Base-by-base conservation (phyloP, 2,329 filamentous ascomycete species). In the Penicillium palitans region DNA sequence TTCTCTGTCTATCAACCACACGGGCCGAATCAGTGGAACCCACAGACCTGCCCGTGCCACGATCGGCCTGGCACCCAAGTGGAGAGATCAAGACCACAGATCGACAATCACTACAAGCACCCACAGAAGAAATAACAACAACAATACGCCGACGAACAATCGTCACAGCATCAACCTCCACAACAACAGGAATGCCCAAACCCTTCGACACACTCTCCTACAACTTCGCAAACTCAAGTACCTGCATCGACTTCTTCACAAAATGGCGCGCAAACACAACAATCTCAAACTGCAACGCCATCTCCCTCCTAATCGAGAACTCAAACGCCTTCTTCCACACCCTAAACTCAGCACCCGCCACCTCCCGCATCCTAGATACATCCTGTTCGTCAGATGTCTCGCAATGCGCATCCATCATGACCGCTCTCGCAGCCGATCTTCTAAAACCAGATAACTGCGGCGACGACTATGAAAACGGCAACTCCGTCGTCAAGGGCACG, bases 291-390 rank as follows among this genome's bases (percentile, higher is more conserved):
- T 98, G 93, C 77, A 86, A 93, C 65, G 91, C 93, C 0, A 81
- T 97, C 57, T 96, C 93, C 1, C 81, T 96, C 67, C 84, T 98
- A 63, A 80, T 98, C 10, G 72, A 96, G 87, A 91, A 90, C 61
- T 97, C 93, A 10, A 84, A 83, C 52, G 86, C 86, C 41, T 96
- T 97, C 78, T 98, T 98, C 79, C 80, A 91, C 56, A 87, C 88
- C 19, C 83, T 88, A 61, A 88, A 85, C 70, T 89, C 90, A 6
- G 80, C 89, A 37, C 80, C 90, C 50, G 82, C 83, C 66, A 89
- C 93, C 59, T 90, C 91, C 1, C 85, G 86, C 61, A 87, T 90
- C 21, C 85, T 99, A 52, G 90, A 96, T 66, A 84, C 86, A 17
- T 85, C 91, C 10, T 99, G 95, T 74, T 79, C 80, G 4, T 87